Base-by-base conservation (phyloP, 2,329 filamentous ascomycete species). In the Sporothrix humicola region DNA sequence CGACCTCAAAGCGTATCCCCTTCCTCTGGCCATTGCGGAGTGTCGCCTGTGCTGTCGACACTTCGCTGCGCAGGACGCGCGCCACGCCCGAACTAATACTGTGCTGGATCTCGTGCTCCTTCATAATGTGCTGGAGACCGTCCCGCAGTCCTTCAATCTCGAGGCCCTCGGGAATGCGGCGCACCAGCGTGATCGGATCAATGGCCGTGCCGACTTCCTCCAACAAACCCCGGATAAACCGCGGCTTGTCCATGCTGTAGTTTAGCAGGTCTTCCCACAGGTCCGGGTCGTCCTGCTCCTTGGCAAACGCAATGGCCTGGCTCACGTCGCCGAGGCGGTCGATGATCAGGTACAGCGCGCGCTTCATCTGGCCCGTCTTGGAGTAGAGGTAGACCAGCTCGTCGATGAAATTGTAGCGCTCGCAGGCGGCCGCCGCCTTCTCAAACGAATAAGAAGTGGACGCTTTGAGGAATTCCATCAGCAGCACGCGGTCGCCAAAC, bases 171-270 rank as follows among this genome's bases (percentile, higher is more conserved):
- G 96, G 96, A 42, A 99, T 99, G 5, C 95, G 90, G 15, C 93
- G 88, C 6, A 99, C 93, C 3, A 99, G 88, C 17, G 92, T 92
- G 75, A 98, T 95, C 0, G 96, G 96, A 79, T 98, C 91, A 79
- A 99, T 96, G 1, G 94, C 90, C 0, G 95, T 98, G 50, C 96
- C 96, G 1, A 97, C 95, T 83, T 98, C 94, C 79, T 97, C 94
- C 0, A 99, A 88, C 3, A 99, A 85, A 0, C 93, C 95, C 13
- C 93, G 91, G 77, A 99, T 98, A 83, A 99, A 99, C 56, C 90
- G 90, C 0, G 96, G 96, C 79, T 98, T 97, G 83, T 98, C 94
- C 96, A 99, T 98, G 75, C 93, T 95, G 81, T 98, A 98, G 77
- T 95, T 90, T 6, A 99, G 88, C 8, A 99, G 86, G 79, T 98